Evolutionary conservation across 805 yeast genomes (phyloP).

Genomic region (Danielia reshetovae): DNA sequence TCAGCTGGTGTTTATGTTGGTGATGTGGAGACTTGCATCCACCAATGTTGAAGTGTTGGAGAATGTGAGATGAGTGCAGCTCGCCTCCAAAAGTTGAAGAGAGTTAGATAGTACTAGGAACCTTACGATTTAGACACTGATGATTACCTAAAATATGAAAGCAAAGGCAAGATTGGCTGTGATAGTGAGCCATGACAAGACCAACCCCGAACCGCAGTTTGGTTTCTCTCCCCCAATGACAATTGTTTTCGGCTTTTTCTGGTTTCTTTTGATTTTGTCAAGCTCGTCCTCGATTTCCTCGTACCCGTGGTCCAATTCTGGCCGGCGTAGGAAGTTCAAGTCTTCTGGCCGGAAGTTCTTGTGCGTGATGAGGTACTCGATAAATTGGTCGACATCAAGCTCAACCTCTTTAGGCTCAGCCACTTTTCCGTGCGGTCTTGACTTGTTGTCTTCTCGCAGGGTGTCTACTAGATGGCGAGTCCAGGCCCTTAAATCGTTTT

Average conservation of each 20-base stretch:
- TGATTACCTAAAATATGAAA: no score
- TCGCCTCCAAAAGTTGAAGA: no score
- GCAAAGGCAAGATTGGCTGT: no score
- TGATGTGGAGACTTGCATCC: conserved; percentile 69
- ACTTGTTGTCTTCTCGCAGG: conserved; percentile 18
- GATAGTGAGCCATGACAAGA: no score
- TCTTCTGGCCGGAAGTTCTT: conserved; percentile 26
- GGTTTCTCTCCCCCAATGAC: conserved; percentile 6
- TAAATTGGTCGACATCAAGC: conserved; percentile 28
- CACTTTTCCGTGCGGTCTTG: conserved; percentile 6
- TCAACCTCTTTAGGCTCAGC: conserved; percentile 9
- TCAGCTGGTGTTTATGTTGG: conserved; percentile 60
- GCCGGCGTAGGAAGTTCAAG: conserved; percentile 23
- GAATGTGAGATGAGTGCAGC: conserved; percentile 3
- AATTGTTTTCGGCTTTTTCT: conserved; percentile 2
- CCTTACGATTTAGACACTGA: no score
- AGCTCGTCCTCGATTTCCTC: conserved; percentile 37
- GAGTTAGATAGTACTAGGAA: no score
- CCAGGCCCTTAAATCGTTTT: conserved; percentile 26
- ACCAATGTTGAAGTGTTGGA: conserved; percentile 50
- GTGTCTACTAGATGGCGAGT: conserved; percentile 20
- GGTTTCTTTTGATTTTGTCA: conserved; percentile 23
- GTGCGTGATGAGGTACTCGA: conserved; percentile 23
- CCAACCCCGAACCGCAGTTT: conserved; percentile 1
- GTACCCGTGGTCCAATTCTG: conserved; percentile 33